Base-by-base conservation (phyloP, 1,284 basidiomycete genomes). In the Ceratobasidium sp. region DNA sequence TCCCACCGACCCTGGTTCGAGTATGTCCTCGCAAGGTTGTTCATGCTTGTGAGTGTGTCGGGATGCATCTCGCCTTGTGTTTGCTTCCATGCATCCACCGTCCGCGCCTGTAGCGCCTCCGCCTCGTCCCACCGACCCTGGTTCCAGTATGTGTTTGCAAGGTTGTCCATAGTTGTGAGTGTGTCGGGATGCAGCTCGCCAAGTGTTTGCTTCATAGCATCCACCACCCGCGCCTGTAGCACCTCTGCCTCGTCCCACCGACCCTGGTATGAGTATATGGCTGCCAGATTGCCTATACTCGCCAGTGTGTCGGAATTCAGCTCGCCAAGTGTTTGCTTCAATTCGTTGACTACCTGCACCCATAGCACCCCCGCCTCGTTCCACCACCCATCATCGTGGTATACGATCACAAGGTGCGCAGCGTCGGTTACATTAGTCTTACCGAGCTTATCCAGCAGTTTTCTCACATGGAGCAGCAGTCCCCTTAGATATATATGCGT, bases 51-150 rank as follows among this genome's bases (percentile, higher is more conserved):
- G 33, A 68, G 66, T 23, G 50, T 54, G 66, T 68, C 46, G n/a
- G 26, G 48, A 28, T 50, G 50, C 20, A 52, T 4, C 13, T 56
- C 52, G 33, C 68, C 52, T 2, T 44, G 52, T 26, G 33, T 17
- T 40, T 28, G 68, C 50, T 54, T 70, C 0, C 17, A 2, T 7
- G 28, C 13, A 13, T 48, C 69, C 4, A 71, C 13, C 7, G 26
- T 54, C 9, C 38, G 9, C 54, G 12, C n/a, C 2, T 57, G 12
- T 23, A 71, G 38, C 40, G 20, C 56, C 28, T 71, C 69, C 46
- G 69, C 69, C 42, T 71, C 69, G 28, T 9, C 56, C 40, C 38
- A 59, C 46, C 69, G 69, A 57, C 69, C 69, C 23, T 44, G 69
- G 20, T 71, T 26, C 9, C 10, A 17, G 69, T 71, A 71, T 5